phyloP scores from a whole-genome alignment of 805 yeast genomes.

The Cyberlindnera xishuangbannaensis region DNA sequence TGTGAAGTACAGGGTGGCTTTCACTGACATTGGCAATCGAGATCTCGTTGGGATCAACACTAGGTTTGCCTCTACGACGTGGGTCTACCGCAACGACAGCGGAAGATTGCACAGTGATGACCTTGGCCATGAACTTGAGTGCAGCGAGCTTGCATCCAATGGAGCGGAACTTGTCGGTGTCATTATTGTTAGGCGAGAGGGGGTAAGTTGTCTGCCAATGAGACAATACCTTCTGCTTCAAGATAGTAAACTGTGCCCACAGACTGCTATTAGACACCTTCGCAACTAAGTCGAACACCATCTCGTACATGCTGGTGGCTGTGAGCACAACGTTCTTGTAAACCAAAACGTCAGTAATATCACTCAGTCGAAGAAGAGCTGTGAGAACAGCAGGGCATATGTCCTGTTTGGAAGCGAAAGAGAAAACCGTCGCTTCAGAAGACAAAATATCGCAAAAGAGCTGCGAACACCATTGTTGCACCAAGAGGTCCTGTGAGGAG shows the following conservation, averaged over 20 bases:
- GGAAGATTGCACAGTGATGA: slow-evolving; percentile 42
- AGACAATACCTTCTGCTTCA: slow-evolving; percentile 55
- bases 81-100: slow-evolving; percentile 19
- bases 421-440: slow-evolving; percentile 8
- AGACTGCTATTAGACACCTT: slow-evolving; percentile 32
- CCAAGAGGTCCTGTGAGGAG: slow-evolving; percentile 10
- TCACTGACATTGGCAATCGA: slow-evolving; percentile 20
- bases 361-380: slow-evolving; percentile 9
- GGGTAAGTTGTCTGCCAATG: slow-evolving; percentile 59
- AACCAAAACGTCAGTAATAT: slow-evolving; percentile 25
- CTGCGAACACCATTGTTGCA: slow-evolving; percentile 24
- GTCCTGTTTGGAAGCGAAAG: slow-evolving; percentile 17
- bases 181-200: slow-evolving; percentile 29
- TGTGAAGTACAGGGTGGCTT: slow-evolving; percentile 62
- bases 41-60: slow-evolving; percentile 18
- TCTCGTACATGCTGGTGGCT: slow-evolving; percentile 39
- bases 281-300: slow-evolving; percentile 39
- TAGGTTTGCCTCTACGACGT: slow-evolving; percentile 17
- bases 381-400: slow-evolving; percentile 10
- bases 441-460: slow-evolving; percentile 20
- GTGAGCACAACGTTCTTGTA: slow-evolving; percentile 36
- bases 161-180: slow-evolving; percentile 35
- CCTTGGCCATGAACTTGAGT: slow-evolving; percentile 63
- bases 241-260: slow-evolving; percentile 51
- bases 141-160: slow-evolving; percentile 60